phyloP scores from a whole-genome alignment of 768 basidiomycete genomes.

The Boletus vinaceobasis region DNA sequence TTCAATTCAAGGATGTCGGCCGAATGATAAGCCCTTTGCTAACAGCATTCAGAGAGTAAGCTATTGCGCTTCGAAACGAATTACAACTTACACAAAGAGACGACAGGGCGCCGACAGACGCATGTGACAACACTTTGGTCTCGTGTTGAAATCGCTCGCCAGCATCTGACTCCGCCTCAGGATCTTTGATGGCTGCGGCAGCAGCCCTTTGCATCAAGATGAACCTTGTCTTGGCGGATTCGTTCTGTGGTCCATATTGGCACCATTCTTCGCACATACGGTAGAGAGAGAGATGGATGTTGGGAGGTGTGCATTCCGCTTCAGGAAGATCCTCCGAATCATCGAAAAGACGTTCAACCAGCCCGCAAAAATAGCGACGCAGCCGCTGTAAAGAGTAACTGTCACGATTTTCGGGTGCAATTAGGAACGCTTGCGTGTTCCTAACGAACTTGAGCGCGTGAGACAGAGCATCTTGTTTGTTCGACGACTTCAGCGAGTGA shows the following conservation, averaged over 20 bases:
- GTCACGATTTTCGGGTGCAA: constrained; percentile 66
- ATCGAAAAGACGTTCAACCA: constrained; percentile 83
- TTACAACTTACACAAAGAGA: constrained; percentile 72
- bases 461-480: constrained; percentile 67
- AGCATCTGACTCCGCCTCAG: constrained; percentile 48
- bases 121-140: constrained; percentile 67
- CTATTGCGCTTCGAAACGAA: neutral
- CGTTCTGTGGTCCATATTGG: constrained; percentile 72
- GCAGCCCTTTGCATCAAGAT: constrained; percentile 69
- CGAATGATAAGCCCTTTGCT: constrained; percentile 80
- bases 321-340: constrained; percentile 66
- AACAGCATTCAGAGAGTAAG: neutral
- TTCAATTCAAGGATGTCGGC: constrained; percentile 48
- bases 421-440: constrained; percentile 77
- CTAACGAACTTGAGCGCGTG: constrained; percentile 85
- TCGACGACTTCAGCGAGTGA: constrained; percentile 64
- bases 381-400: constrained; percentile 75
- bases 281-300: constrained; percentile 77
- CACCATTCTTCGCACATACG: constrained; percentile 94
- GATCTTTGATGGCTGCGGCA: constrained; percentile 51
- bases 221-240: constrained; percentile 66
- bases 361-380: constrained; percentile 87
- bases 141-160: constrained; percentile 66
- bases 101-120: constrained; percentile 85
- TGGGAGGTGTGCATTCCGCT: constrained; percentile 67